A percentile compares a stretch with the other conserved stretches of the same genome.
Conservation (phyloP, 805 yeast genomes). For the Candida oleophila region DNA sequence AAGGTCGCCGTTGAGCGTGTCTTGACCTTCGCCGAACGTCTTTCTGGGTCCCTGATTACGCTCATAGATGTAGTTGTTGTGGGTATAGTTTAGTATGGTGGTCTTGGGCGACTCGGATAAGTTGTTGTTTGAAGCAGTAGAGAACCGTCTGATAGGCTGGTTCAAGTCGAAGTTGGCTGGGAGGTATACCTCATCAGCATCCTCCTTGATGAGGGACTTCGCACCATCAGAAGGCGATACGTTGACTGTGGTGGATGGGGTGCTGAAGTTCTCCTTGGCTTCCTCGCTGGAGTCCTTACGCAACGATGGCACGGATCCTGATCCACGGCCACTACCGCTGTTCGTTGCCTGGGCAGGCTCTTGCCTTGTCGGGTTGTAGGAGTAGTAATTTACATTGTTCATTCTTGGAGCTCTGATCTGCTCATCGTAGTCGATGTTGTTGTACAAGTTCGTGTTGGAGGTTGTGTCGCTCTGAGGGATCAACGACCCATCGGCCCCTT, state of each 20-base stretch:
- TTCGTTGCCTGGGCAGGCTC: neutral
- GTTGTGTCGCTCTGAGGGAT: neutral
- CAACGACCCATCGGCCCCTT: neutral
- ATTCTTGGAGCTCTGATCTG: constrained; percentile 56
- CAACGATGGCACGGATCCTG: constrained; percentile 1
- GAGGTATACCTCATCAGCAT: constrained; percentile 21
- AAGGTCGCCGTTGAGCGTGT: no score
- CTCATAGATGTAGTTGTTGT: constrained; percentile 21
- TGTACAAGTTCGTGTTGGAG: neutral
- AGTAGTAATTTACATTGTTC: constrained; percentile 34
- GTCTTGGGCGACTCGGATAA: constrained; percentile 5
- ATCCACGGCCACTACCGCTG: constrained; percentile 1
- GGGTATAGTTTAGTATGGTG: constrained; percentile 17
- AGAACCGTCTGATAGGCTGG: constrained; percentile 36
- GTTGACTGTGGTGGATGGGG: constrained; percentile 2
- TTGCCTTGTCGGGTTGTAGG: constrained; percentile 8
- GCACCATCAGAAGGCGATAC: neutral
- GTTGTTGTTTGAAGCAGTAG: constrained; percentile 17
- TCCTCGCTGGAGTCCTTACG: constrained; percentile 1
- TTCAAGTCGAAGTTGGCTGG: constrained; percentile 51
- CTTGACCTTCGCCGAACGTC: neutral
- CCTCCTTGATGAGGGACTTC: constrained; percentile 3
- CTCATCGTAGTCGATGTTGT: constrained; percentile 46
- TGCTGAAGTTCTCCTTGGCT: neutral
- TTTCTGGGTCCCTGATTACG: constrained; percentile 9